Percentiles rank a stretch among this genome's conserved stretches.
Evolutionary conservation across 2,329 filamentous ascomycete species (phyloP).

Genomic region (Cercospora zeina): DNA sequence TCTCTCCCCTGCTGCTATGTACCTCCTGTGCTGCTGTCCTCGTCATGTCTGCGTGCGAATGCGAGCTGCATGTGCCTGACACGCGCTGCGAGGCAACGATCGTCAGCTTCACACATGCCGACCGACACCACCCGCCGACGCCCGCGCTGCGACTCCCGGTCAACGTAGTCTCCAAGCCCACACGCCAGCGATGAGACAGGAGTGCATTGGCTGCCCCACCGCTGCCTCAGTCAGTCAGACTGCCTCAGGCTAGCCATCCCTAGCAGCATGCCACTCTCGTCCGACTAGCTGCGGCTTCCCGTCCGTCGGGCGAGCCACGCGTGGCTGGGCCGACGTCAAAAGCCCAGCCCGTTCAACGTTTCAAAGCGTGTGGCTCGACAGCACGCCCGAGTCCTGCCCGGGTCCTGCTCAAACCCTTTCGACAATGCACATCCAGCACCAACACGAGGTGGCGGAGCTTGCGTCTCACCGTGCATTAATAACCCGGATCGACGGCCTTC

Average conservation of each 20-base stretch:
- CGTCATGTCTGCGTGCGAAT: not conserved
- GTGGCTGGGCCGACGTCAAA: not conserved
- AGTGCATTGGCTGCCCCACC: not conserved
- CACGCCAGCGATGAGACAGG: not conserved
- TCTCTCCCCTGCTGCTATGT: not conserved
- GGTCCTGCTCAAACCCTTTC: not conserved
- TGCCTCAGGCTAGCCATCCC: not conserved
- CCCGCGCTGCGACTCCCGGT: not conserved
- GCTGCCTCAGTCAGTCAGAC: not conserved
- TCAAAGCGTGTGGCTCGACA: not conserved
- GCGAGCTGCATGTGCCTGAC: not conserved
- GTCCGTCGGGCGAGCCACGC: not conserved
- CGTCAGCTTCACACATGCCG: slow-evolving; percentile 1
- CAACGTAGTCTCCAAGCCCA: not conserved
- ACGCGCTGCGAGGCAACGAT: not conserved
- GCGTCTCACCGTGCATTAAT: not conserved
- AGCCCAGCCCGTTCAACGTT: not conserved
- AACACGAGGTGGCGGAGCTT: not conserved
- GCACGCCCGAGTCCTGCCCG: not conserved
- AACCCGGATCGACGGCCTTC: not conserved
- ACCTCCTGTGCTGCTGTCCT: not conserved
- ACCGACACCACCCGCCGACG: not conserved
- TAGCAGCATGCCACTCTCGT: not conserved
- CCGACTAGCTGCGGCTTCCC: not conserved
- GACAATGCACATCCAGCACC: not conserved